A percentile compares a stretch with the other conserved stretches of the same genome.
Conservation (phyloP, 768 basidiomycete species). For the Xerocomellus amylosporus region DNA sequence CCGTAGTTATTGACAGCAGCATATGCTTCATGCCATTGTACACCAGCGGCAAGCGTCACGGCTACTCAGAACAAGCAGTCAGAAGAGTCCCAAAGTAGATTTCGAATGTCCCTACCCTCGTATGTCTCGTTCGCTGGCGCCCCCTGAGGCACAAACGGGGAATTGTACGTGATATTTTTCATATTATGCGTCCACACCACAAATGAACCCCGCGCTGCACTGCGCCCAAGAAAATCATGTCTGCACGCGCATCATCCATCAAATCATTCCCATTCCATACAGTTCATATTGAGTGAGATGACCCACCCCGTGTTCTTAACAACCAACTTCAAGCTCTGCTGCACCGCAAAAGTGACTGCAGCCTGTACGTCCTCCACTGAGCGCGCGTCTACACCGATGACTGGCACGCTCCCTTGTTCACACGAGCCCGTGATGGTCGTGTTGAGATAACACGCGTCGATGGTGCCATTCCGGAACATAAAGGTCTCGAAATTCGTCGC, state of each 20-base stretch:
- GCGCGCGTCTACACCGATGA: conserved; percentile 25
- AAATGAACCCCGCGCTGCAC: conserved; percentile 37
- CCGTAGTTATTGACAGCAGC: conserved; percentile 37
- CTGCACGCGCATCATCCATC: conserved; percentile 6
- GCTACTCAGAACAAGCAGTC: conserved; percentile 22
- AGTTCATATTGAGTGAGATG: neutral
- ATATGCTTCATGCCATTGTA: conserved; percentile 49
- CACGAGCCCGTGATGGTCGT: conserved; percentile 27
- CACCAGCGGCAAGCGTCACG: conserved; percentile 41
- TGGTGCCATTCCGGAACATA: conserved; percentile 42
- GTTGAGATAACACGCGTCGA: conserved; percentile 35
- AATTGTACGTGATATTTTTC: conserved; percentile 37
- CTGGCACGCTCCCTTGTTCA: conserved; percentile 25
- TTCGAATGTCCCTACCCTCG: conserved; percentile 17
- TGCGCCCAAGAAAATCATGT: conserved; percentile 43
- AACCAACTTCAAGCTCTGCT: conserved; percentile 21
- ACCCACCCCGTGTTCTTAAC: conserved; percentile 31
- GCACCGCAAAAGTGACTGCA: conserved; percentile 24
- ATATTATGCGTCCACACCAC: conserved; percentile 44
- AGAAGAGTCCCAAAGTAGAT: neutral
- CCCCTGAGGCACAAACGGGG: conserved; percentile 35
- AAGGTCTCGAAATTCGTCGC: conserved; percentile 34
- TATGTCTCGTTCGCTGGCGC: conserved; percentile 14
- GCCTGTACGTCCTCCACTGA: conserved; percentile 25
- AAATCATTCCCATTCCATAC: neutral